Evolutionary conservation across 2,329 filamentous ascomycete species (phyloP).

Genomic region (Mariannaea elegans): DNA sequence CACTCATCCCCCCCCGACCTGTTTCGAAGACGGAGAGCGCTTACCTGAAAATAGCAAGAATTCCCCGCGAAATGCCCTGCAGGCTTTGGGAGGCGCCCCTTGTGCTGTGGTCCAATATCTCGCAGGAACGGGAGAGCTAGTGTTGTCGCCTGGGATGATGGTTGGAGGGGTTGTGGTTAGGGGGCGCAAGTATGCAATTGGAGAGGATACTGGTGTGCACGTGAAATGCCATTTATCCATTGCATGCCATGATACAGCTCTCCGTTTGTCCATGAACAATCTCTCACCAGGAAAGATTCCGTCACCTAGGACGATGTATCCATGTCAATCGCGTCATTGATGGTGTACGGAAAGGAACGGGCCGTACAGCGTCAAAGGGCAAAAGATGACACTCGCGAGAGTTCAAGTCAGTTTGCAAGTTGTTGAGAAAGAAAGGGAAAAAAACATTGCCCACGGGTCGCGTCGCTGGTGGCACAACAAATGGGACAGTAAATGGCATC

Average conservation of each 20-base stretch:
- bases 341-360: background rate
- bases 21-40: slow-evolving; percentile 3
- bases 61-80: slow-evolving; percentile 27
- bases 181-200: background rate
- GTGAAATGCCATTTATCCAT: slow-evolving; percentile 10
- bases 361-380: background rate
- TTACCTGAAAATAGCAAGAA: slow-evolving; percentile 31
- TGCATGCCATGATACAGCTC: slow-evolving; percentile 3
- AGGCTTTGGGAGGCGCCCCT: background rate
- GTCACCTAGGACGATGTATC: background rate
- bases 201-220: background rate
- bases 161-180: slow-evolving; percentile 3
- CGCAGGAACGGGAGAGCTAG: slow-evolving; percentile 33
- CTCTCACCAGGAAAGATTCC: background rate
- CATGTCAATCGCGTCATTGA: background rate
- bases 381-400: background rate
- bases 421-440: background rate
- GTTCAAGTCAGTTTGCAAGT: background rate
- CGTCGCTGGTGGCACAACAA: no score
- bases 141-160: slow-evolving; percentile 10
- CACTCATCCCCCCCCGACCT: slow-evolving; percentile 23
- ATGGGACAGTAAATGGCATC: slow-evolving; percentile 6
- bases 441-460: no score
- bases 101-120: slow-evolving; percentile 22
- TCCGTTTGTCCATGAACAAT: background rate